These are phyloP conservation scores for Viridothelium virens DNA, from an alignment of 495 filamentous ascomycete genomes.

Conservation along the genomic window DNA sequence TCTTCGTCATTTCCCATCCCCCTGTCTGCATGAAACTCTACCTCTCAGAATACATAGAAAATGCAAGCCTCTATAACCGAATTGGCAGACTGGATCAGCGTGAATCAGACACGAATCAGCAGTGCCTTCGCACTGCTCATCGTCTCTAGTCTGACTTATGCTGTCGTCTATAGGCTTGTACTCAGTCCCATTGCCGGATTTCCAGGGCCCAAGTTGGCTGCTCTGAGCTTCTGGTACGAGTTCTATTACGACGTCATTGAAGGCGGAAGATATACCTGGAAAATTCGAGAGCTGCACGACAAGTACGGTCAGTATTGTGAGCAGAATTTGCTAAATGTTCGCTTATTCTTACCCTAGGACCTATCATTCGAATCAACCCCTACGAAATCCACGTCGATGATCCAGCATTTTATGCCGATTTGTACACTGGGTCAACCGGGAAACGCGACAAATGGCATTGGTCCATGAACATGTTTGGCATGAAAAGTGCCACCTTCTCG, in stretches of 20 bases:
- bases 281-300: constrained; percentile 18
- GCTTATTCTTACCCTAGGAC: constrained; percentile 20
- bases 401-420: constrained; percentile 21
- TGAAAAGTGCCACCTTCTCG: constrained; percentile 1
- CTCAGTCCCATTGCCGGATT: constrained; percentile 11
- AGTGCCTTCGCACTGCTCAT: too few relatives aligned
- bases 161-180: not conserved
- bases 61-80: too few relatives aligned
- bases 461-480: constrained; percentile 17
- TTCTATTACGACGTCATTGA: constrained; percentile 27
- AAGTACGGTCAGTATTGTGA: constrained; percentile 14
- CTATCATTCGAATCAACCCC: constrained; percentile 31
- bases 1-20: too few relatives aligned
- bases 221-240: constrained; percentile 26
- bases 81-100: too few relatives aligned
- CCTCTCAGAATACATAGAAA: too few relatives aligned
- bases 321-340: not conserved
- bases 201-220: constrained; percentile 26
- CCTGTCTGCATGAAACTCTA: too few relatives aligned
- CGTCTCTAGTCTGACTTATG: too few relatives aligned
- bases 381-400: constrained; percentile 31
- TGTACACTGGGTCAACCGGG: constrained; percentile 17
- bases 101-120: too few relatives aligned
- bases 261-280: constrained; percentile 15
- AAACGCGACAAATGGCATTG: constrained; percentile 22